phyloP scores from a whole-genome alignment of 345 rosid species.

The Eutrema yunnanense region DNA sequence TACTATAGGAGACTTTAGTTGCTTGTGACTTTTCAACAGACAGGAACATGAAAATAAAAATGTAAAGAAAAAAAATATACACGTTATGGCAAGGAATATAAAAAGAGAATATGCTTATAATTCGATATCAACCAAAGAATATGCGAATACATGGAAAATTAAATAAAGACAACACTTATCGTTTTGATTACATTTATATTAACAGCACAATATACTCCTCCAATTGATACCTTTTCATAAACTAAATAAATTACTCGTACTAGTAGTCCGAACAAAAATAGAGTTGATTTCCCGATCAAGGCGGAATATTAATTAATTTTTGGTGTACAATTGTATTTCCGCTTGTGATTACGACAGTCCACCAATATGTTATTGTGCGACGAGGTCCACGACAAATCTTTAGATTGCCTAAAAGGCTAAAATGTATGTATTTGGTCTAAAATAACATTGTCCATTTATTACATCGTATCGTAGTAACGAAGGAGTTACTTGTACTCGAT shows the following conservation, averaged over 20 bases:
- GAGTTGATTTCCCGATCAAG: neutral
- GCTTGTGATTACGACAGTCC: neutral
- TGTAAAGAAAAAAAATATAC: conserved; percentile 9
- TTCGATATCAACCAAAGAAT: conserved; percentile 8
- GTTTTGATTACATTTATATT: neutral
- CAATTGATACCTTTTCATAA: neutral
- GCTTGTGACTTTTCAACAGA: neutral
- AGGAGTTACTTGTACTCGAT: conserved; percentile 2
- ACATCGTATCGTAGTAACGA: neutral
- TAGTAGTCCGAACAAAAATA: neutral
- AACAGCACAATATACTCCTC: neutral
- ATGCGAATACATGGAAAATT: conserved; percentile 5
- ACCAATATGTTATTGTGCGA: neutral
- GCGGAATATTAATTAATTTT: neutral
- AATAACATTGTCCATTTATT: neutral
- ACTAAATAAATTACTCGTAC: neutral
- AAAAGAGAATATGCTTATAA: conserved; percentile 16
- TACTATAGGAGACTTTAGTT: neutral
- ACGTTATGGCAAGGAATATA: conserved; percentile 10
- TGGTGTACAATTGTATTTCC: neutral
- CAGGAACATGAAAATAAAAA: neutral
- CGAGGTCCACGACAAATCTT: neutral
- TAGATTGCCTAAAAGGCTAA: neutral
- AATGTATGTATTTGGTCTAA: neutral
- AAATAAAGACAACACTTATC: neutral